Evolutionary conservation across 2,329 filamentous ascomycete species (phyloP).

Genomic region (Kalmusia sp.): DNA sequence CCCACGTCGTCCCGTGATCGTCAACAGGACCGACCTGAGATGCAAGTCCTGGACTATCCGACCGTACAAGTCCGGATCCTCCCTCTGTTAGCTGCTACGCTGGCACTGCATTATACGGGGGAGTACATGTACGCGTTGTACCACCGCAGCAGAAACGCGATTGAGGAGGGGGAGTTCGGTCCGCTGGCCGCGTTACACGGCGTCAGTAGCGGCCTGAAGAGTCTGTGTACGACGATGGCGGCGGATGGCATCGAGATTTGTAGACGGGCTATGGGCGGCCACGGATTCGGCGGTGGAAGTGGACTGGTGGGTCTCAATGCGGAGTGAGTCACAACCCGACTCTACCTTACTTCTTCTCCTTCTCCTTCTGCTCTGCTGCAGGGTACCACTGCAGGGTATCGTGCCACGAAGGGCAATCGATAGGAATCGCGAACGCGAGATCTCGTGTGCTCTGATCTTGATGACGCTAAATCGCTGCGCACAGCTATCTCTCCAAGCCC

Average conservation of each 20-base stretch:
- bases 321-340: conserved; percentile 43
- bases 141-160: conserved; percentile 51
- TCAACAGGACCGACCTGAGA: conserved; percentile 50
- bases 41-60: conserved; percentile 60
- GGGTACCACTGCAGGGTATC: neutral
- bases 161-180: conserved; percentile 59
- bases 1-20: conserved; percentile 22
- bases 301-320: conserved; percentile 60
- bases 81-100: conserved; percentile 61
- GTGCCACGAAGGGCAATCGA: neutral
- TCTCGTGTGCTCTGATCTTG: too few species aligned
- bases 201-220: conserved; percentile 62
- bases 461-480: neutral
- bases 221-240: conserved; percentile 59
- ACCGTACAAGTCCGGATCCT: conserved; percentile 62
- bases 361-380: neutral
- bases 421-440: neutral
- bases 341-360: neutral
- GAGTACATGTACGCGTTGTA: conserved; percentile 61
- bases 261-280: conserved; percentile 60
- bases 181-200: conserved; percentile 60
- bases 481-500: conserved; percentile 57
- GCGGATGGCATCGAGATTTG: conserved; percentile 63
- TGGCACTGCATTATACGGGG: conserved; percentile 57
- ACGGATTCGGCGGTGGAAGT: conserved; percentile 61